phyloP scores from a whole-genome alignment of 768 basidiomycete genomes.

The Rhizopogon salebrosus region DNA sequence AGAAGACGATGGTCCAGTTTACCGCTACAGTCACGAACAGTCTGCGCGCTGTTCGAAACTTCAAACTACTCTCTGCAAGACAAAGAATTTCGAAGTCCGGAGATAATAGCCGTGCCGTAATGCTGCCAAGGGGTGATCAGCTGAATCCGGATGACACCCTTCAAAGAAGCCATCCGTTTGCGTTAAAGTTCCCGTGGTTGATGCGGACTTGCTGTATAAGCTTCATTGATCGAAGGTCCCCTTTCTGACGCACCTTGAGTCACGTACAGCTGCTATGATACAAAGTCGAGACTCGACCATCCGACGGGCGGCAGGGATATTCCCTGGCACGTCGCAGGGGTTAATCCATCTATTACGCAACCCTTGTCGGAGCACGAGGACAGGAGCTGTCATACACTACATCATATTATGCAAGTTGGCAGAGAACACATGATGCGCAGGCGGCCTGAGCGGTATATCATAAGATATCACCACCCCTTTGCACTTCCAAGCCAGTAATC shows the following conservation, averaged over 20 bases:
- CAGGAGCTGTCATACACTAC: neutral
- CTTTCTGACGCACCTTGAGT: neutral
- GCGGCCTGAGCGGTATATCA: neutral
- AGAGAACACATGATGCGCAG: neutral
- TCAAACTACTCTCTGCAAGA: no score
- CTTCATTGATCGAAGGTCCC: no score
- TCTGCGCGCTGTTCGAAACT: no score
- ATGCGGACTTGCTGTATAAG: neutral
- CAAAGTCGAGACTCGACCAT: neutral
- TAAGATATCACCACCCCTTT: no score
- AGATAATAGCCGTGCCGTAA: neutral
- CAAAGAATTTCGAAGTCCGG: neutral
- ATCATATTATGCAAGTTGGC: neutral
- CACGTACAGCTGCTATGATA: neutral
- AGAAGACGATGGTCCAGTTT: no score
- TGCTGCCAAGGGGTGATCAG: neutral
- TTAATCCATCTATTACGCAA: neutral
- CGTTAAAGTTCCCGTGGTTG: neutral
- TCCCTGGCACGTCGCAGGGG: neutral
- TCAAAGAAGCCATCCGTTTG: neutral
- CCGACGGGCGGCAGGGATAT: neutral
- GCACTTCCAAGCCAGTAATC: neutral
- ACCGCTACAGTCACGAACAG: no score
- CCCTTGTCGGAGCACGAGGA: neutral
- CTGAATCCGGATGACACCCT: neutral